Evolutionary conservation across 495 filamentous ascomycete genomes (phyloP).

Genomic region (Neurospora tetrasperma): DNA sequence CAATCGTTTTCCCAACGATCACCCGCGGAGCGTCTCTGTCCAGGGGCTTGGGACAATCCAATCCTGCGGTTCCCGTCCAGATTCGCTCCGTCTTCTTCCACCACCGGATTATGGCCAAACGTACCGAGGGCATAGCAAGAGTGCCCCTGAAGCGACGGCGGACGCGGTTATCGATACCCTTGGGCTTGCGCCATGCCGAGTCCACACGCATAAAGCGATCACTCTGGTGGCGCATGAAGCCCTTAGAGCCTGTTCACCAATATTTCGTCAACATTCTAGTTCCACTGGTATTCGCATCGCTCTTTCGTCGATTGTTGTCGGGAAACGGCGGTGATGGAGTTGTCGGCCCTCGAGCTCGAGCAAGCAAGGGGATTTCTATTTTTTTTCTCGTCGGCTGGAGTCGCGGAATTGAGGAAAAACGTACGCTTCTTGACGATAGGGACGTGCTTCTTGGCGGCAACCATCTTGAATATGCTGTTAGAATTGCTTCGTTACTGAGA

Average conservation of each 20-base stretch:
- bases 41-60: not conserved
- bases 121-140: slow-evolving; percentile 95
- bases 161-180: slow-evolving; percentile 88
- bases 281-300: slow-evolving; percentile 4
- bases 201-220: slow-evolving; percentile 88
- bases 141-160: slow-evolving; percentile 88
- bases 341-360: slow-evolving; percentile 1
- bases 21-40: not conserved
- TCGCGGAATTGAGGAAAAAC: slow-evolving; percentile 27
- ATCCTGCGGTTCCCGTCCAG: not conserved
- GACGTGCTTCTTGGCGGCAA: slow-evolving; percentile 95
- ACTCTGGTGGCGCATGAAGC: slow-evolving; percentile 91
- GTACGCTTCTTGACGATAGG: slow-evolving; percentile 99
- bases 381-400: slow-evolving; percentile 9
- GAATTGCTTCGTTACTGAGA: slow-evolving; percentile 10
- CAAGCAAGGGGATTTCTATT: slow-evolving; percentile 7
- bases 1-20: slow-evolving; percentile 2
- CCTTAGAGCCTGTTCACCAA: slow-evolving; percentile 60
- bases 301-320: not conserved
- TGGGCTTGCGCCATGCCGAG: slow-evolving; percentile 92
- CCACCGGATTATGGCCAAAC: slow-evolving; percentile 25
- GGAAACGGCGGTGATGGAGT: slow-evolving; percentile 1
- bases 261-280: slow-evolving; percentile 14
- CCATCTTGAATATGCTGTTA: slow-evolving; percentile 59
- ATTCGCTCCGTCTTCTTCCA: not conserved